Evolutionary conservation across 495 filamentous ascomycete species (phyloP).

Genomic region (Daldinia childiae): DNA sequence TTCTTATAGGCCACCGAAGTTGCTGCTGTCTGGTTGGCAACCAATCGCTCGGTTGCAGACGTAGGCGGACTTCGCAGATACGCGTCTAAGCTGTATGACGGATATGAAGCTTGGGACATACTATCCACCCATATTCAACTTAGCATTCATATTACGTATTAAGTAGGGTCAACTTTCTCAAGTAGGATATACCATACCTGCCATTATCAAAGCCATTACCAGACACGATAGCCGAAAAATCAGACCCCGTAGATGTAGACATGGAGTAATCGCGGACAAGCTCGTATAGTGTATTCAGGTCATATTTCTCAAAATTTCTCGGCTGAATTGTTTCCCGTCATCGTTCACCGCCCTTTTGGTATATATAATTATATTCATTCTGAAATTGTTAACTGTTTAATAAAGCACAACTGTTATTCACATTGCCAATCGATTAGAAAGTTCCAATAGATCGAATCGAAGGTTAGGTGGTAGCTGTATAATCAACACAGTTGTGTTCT

Average conservation of each 20-base stretch:
- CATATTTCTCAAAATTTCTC: not conserved
- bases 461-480: not conserved
- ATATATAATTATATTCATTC: constrained; percentile 25
- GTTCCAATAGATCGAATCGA: not conserved
- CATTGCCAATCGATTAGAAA: not conserved
- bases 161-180: not conserved
- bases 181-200: constrained; percentile 21
- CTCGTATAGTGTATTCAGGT: constrained; percentile 7
- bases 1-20: not conserved
- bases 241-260: constrained; percentile 20
- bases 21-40: constrained; percentile 15
- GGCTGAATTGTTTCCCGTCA: not conserved
- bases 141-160: not conserved
- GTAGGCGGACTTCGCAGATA: constrained; percentile 35
- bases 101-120: not conserved
- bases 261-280: not conserved
- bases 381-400: not conserved
- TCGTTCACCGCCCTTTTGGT: constrained; percentile 31
- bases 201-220: constrained; percentile 10
- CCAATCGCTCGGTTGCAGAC: constrained; percentile 23
- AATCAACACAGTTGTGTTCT: constrained; percentile 26
- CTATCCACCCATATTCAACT: constrained; percentile 5
- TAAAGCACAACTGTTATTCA: constrained; percentile 13
- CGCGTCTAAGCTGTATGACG: constrained; percentile 25
- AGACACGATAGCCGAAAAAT: constrained; percentile 19